These are phyloP conservation scores for Symbiodinium pilosum DNA, from an alignment of 73 alveolate genomes.

Conservation along the genomic window DNA sequence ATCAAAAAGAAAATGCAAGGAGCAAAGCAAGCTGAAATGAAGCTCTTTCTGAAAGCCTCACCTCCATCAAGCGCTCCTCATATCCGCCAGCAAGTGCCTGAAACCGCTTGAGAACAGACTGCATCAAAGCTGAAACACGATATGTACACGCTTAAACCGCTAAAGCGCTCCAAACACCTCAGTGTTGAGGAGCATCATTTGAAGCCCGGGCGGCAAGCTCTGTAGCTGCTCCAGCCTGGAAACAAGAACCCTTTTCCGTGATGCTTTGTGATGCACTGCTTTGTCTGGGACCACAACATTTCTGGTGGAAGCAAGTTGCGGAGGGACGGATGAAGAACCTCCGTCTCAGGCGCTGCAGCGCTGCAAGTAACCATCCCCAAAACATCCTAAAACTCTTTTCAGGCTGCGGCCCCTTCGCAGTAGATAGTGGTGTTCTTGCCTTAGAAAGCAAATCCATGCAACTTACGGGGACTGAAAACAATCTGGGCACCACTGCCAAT, in stretches of 20 bases:
- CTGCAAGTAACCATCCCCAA: too few species aligned
- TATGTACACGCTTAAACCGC: too few species aligned
- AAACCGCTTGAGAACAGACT: too few species aligned
- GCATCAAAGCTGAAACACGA: too few species aligned
- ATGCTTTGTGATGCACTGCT: too few species aligned
- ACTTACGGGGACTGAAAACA: too few species aligned
- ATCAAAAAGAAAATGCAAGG: neutral
- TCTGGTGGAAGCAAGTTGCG: constrained; percentile 90
- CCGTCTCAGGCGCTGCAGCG: neutral
- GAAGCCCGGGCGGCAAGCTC: constrained; percentile 81
- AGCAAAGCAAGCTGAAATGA: too few species aligned
- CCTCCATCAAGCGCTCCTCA: constrained; percentile 90
- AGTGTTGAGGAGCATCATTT: constrained; percentile 83
- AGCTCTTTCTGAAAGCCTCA: neutral
- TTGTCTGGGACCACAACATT: neutral
- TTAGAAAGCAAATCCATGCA: neutral
- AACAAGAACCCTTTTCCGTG: too few species aligned
- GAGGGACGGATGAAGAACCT: constrained; percentile 89
- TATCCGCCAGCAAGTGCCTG: constrained; percentile 94
- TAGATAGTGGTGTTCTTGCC: constrained; percentile 92
- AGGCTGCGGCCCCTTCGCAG: constrained; percentile 77
- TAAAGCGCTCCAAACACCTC: constrained; percentile 45
- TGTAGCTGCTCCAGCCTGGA: constrained; percentile 77
- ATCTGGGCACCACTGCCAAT: neutral
- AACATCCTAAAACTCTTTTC: neutral